phyloP scores from a whole-genome alignment of 805 yeast species.

The Middelhovenomyces tepae region DNA sequence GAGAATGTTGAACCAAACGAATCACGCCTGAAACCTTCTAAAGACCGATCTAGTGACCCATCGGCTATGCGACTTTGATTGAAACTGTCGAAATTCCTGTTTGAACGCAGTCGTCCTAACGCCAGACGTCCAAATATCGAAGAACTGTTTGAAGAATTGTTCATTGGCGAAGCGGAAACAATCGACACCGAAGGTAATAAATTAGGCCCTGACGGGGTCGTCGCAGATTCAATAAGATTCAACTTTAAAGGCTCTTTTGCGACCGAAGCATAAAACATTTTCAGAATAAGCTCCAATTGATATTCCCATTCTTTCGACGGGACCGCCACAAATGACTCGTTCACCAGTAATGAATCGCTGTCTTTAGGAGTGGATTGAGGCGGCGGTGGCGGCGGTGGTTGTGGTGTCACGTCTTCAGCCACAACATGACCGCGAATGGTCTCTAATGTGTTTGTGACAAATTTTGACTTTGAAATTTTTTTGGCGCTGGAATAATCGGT shows the following conservation, averaged over 20 bases:
- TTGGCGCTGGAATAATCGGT: slow-evolving; percentile 28
- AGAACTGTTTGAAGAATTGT: not conserved
- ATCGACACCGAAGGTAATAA: slow-evolving; percentile 4
- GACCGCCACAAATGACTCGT: slow-evolving; percentile 10
- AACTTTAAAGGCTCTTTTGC: slow-evolving; percentile 16
- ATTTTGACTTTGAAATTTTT: slow-evolving; percentile 34
- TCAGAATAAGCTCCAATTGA: slow-evolving; percentile 17
- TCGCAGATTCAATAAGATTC: slow-evolving; percentile 2
- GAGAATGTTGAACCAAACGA: slow-evolving; percentile 29
- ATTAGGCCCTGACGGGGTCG: not conserved
- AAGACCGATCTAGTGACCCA: slow-evolving; percentile 2
- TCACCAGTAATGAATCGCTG: slow-evolving; percentile 9
- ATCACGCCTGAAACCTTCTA: slow-evolving; percentile 10
- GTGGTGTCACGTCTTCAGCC: not conserved
- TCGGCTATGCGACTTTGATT: too few species aligned
- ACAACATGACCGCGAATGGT: slow-evolving; percentile 28
- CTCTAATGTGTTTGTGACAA: slow-evolving; percentile 41
- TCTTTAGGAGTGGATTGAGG: slow-evolving; percentile 4
- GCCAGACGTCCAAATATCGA: slow-evolving; percentile 2
- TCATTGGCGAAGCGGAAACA: slow-evolving; percentile 10
- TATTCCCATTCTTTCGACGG: slow-evolving; percentile 18
- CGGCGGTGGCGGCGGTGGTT: too few species aligned
- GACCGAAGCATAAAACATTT: slow-evolving; percentile 19
- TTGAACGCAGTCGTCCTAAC: not conserved
- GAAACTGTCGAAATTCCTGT: too few species aligned